A percentile compares a stretch with the other conserved stretches of the same genome.
Evolutionary conservation across 768 basidiomycete genomes (phyloP).

Genomic region (Paxillus involutus): DNA sequence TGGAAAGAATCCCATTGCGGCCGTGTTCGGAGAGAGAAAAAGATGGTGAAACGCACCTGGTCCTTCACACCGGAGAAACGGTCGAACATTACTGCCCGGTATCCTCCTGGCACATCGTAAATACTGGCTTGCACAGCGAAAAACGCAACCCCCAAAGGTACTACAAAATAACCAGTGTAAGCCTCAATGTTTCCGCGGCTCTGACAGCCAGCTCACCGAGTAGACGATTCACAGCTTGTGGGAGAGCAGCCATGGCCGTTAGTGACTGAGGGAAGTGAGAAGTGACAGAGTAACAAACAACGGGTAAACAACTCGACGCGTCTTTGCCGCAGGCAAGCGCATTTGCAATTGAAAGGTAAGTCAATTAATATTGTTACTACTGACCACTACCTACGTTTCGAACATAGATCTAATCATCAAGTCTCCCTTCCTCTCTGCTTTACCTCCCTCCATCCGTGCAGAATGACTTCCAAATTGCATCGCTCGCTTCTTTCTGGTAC

Average conservation of each 20-base stretch:
- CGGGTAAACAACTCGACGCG: slow-evolving; percentile 20
- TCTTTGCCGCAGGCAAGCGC: not conserved
- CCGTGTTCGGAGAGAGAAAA: not conserved
- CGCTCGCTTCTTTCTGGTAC: slow-evolving; percentile 80
- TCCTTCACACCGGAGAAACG: slow-evolving; percentile 90
- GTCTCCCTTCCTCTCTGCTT: slow-evolving; percentile 53
- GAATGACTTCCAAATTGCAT: slow-evolving; percentile 97
- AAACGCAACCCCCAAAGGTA: slow-evolving; percentile 41
- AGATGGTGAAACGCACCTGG: slow-evolving; percentile 44
- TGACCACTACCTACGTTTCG: too few species aligned
- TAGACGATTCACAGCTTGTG: slow-evolving; percentile 47
- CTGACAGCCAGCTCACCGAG: slow-evolving; percentile 38
- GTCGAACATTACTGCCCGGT: slow-evolving; percentile 97
- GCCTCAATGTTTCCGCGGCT: not conserved
- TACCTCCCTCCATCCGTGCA: slow-evolving; percentile 73
- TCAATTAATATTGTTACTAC: too few species aligned
- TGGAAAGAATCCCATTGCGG: slow-evolving; percentile 28
- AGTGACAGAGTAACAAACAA: slow-evolving; percentile 19
- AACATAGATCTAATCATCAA: slow-evolving; percentile 16
- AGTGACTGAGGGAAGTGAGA: not conserved
- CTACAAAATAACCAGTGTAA: slow-evolving; percentile 14
- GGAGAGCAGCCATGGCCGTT: slow-evolving; percentile 50
- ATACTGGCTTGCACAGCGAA: slow-evolving; percentile 50
- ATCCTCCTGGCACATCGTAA: slow-evolving; percentile 85
- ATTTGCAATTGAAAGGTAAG: not conserved